phyloP scores from a whole-genome alignment of 2,329 filamentous ascomycete species.

The Penicillium sp. region DNA sequence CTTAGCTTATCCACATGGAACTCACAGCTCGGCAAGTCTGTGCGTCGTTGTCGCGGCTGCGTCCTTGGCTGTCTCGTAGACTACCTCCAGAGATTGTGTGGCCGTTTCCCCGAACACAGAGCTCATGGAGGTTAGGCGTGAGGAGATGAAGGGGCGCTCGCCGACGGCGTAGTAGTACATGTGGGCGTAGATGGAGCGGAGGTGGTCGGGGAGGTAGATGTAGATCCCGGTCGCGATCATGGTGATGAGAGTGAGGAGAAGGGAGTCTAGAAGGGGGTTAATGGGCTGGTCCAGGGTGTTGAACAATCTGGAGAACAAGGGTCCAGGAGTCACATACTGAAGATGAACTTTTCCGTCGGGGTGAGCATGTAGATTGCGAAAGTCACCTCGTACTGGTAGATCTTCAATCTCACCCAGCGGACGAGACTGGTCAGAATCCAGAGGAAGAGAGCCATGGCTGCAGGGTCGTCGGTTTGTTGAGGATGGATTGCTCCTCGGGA shows the following conservation, averaged over 20 bases:
- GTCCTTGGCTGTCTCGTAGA: conserved; percentile 49
- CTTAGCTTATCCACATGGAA: background rate
- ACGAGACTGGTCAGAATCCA: conserved; percentile 56
- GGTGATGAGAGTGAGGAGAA: conserved; percentile 85
- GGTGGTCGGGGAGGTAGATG: conserved; percentile 90
- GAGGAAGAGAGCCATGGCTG: conserved; percentile 29
- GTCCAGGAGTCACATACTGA: conserved; percentile 65
- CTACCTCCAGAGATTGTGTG: conserved; percentile 43
- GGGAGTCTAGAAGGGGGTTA: conserved; percentile 63
- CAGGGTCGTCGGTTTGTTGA: background rate
- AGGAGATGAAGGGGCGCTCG: conserved; percentile 52
- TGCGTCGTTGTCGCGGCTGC: conserved; percentile 39
- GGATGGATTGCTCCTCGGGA: background rate
- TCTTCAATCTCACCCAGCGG: conserved; percentile 88
- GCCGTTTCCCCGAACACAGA: conserved; percentile 33
- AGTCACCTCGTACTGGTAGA: conserved; percentile 97
- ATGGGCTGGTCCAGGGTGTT: background rate
- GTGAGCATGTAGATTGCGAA: conserved; percentile 97
- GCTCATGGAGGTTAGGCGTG: conserved; percentile 32
- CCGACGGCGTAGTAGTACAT: conserved; percentile 95
- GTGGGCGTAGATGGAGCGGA: conserved; percentile 76
- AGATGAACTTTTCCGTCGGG: conserved; percentile 91
- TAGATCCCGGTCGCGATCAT: conserved; percentile 82
- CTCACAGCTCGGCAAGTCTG: conserved; percentile 35
- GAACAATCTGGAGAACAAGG: background rate